Base-by-base conservation (phyloP, 2,329 filamentous ascomycete genomes). In the Sporothrix phasma region DNA sequence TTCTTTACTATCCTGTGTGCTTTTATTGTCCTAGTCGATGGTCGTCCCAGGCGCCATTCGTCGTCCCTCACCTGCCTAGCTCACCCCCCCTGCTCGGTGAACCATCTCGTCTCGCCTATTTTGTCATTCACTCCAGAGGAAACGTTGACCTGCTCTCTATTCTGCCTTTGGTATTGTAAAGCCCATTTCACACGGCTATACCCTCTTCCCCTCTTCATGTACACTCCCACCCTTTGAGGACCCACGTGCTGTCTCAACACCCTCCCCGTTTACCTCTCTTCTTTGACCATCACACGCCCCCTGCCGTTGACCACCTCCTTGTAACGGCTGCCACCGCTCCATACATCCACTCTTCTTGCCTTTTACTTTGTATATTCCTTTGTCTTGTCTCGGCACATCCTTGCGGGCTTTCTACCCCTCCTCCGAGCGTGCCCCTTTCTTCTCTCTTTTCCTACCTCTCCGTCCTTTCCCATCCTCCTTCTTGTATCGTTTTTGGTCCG, bases 281-380 rank as follows among this genome's bases (percentile, higher is more conserved):
- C 26, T 31, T n/a, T 37, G 45, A 61, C 26, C 51, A 19, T 31
- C 24, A 59, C 63, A 60, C 46, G n/a, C 60, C 41, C 62, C 66
- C 66, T 59, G 65, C 65, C 64, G 67, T 64, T 71, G 64, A 43
- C 69, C 64, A 63, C 66, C 67, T 67, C 63, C 70, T 69, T 67
- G 43, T 51, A 47, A 61, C 59, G 43, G 41, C 39, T n/a, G 17
- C 6, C 19, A 47, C 39, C 29, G 19, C 29, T 17, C 43, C n/a
- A 15, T 37, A 29, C 17, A 47, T 34, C 11, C 51, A 56, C 51
- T 6, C 34, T 43, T 39, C n/a, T 45, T 51, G 26, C 15, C 24
- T 19, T 61, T 37, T 49, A 39, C 15, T 61, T 37, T 49, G 29
- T 22, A 29, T 13, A n/a, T 41, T 39, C 10, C 15, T 19, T 51